Evolutionary conservation across 176 grass and related monocot species (phyloP).

Genomic region (Triticum monococcum): DNA sequence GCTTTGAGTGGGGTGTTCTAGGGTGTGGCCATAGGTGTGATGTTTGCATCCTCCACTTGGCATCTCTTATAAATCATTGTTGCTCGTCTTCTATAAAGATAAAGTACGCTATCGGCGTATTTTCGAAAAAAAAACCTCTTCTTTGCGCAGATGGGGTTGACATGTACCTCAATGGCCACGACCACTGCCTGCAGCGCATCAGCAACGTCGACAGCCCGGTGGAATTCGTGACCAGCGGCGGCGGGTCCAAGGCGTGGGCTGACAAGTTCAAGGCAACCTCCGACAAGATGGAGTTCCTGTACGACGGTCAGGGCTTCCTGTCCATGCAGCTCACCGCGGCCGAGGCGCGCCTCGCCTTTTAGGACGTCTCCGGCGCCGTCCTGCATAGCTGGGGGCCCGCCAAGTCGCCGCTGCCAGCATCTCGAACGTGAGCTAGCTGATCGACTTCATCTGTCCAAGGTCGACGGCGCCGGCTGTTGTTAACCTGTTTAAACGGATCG

Average conservation of each 20-base stretch:
- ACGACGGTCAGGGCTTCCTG: slow-evolving; percentile 90
- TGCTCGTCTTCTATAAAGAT: too few species aligned
- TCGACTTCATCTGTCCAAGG: too few species aligned
- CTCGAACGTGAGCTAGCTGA: too few species aligned
- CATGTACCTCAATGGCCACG: slow-evolving; percentile 73
- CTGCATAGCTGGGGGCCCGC: slow-evolving; percentile 61
- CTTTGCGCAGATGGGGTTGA: too few species aligned
- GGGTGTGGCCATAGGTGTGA: too few species aligned
- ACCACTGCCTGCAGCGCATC: slow-evolving; percentile 85
- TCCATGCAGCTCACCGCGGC: slow-evolving; percentile 58
- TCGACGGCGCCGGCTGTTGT: neutral
- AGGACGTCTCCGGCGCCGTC: slow-evolving; percentile 49
- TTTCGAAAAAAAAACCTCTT: too few species aligned
- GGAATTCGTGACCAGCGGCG: slow-evolving; percentile 75
- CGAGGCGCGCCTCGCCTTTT: slow-evolving; percentile 47
- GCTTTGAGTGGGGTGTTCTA: too few species aligned
- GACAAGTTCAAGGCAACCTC: slow-evolving; percentile 50
- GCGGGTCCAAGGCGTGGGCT: slow-evolving; percentile 82
- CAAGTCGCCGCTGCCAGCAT: slow-evolving; percentile 22
- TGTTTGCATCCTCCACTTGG: too few species aligned
- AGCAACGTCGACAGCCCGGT: slow-evolving; percentile 63
- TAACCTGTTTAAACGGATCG: neutral
- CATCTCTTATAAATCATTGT: too few species aligned
- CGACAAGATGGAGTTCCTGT: slow-evolving; percentile 69
- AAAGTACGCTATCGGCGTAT: too few species aligned